Evolutionary conservation across 1,284 basidiomycete species (phyloP).

Genomic region (Lentinula novae-zelandiae): DNA sequence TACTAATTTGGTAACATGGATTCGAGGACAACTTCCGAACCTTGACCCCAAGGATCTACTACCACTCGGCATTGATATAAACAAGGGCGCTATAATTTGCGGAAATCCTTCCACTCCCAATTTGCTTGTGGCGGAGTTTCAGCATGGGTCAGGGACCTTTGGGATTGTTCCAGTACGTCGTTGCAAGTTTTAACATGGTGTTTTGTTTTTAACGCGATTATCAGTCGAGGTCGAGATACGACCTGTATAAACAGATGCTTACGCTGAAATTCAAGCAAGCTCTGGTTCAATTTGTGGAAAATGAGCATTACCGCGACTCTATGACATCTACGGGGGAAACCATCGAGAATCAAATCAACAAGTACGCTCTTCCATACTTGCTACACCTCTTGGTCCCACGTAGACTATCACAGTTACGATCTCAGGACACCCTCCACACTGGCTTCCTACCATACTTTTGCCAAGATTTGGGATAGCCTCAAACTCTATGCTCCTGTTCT

Average conservation of each 20-base stretch:
- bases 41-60: slow-evolving; percentile 77
- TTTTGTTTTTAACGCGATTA: background rate
- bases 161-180: slow-evolving; percentile 65
- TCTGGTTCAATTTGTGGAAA: slow-evolving; percentile 68
- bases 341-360: slow-evolving; percentile 55
- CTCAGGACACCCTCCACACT: background rate
- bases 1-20: slow-evolving; percentile 42
- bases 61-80: slow-evolving; percentile 73
- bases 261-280: slow-evolving; percentile 68
- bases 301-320: slow-evolving; percentile 68
- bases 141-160: slow-evolving; percentile 70
- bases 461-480: slow-evolving; percentile 53
- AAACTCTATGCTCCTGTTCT: slow-evolving; percentile 41
- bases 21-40: slow-evolving; percentile 59
- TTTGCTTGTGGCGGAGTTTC: slow-evolving; percentile 77
- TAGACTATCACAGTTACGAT: background rate
- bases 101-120: slow-evolving; percentile 84
- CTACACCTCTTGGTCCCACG: background rate
- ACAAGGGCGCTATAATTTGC: slow-evolving; percentile 73
- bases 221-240: slow-evolving; percentile 74
- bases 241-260: slow-evolving; percentile 78
- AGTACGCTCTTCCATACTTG: slow-evolving; percentile 34
- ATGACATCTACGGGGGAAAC: slow-evolving; percentile 65
- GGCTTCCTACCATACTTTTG: slow-evolving; percentile 31
- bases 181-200: background rate